Evolutionary conservation across 805 yeast genomes (phyloP).

Genomic region (Saccharomycopsis oosterbeekiorum): DNA sequence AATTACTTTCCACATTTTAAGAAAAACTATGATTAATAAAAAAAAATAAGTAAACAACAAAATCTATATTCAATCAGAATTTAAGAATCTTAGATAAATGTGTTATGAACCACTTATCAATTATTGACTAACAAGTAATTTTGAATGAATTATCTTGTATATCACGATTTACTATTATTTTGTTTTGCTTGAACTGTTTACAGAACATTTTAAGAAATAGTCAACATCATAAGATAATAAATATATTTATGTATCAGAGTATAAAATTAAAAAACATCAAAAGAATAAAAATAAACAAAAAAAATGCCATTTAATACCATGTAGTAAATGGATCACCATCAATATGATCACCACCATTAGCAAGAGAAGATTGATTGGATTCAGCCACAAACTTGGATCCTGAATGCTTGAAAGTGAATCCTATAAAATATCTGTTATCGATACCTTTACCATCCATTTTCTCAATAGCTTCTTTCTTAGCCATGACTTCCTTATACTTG

Average conservation of each 20-base stretch:
- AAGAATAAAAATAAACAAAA: neutral
- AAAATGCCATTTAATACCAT: slow-evolving; percentile 14
- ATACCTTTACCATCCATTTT: slow-evolving; percentile 59
- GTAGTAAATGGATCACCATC: slow-evolving; percentile 19
- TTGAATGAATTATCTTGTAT: too few species aligned
- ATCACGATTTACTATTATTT: too few species aligned
- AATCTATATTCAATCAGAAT: too few species aligned
- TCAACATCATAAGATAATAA: neutral
- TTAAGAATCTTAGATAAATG: too few species aligned
- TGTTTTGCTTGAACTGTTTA: too few species aligned
- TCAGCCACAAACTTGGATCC: slow-evolving; percentile 17
- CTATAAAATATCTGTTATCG: slow-evolving; percentile 70
- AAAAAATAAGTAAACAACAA: too few species aligned
- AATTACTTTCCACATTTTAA: too few species aligned
- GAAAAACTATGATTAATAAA: too few species aligned
- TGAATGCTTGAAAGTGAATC: slow-evolving; percentile 86
- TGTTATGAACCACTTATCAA: too few species aligned
- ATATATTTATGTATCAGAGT: neutral
- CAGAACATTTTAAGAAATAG: too few species aligned
- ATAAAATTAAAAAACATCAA: slow-evolving; percentile 1
- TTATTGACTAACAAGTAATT: too few species aligned
- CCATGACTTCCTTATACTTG: slow-evolving; percentile 93
- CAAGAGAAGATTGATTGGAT: neutral
- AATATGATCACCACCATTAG: neutral
- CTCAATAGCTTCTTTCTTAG: slow-evolving; percentile 80